These are phyloP conservation scores for Lactarius trivialis DNA, from an alignment of 768 basidiomycete genomes.

Conservation along the genomic window DNA sequence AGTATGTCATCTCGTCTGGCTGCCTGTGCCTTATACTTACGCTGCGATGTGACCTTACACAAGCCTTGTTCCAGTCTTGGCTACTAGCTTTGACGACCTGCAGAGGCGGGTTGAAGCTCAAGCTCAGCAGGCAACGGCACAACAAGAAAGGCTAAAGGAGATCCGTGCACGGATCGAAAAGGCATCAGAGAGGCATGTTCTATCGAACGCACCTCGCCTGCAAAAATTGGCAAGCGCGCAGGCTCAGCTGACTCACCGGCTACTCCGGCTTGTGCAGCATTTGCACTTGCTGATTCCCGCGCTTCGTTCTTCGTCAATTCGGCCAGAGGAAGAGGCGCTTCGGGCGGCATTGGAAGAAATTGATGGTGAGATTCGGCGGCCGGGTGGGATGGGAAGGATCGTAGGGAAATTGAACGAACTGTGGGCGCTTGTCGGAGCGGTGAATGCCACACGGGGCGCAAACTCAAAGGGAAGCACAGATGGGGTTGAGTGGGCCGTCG, in stretches of 20 bases:
- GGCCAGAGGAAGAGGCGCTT: constrained; percentile 74
- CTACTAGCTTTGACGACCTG: constrained; percentile 76
- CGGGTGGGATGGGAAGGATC: constrained; percentile 49
- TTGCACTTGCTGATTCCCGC: constrained; percentile 73
- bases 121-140: constrained; percentile 53
- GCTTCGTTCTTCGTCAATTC: constrained; percentile 65
- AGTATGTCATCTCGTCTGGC: constrained; percentile 39
- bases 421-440: constrained; percentile 76
- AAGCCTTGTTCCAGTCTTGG: constrained; percentile 75
- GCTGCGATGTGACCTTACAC: background rate
- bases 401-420: constrained; percentile 74
- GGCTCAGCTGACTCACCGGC: constrained; percentile 62
- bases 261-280: constrained; percentile 66
- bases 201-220: constrained; percentile 63
- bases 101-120: constrained; percentile 76
- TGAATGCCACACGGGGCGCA: constrained; percentile 52
- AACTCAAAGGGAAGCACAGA: constrained; percentile 38
- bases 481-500: constrained; percentile 71
- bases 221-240: constrained; percentile 56
- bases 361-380: constrained; percentile 58
- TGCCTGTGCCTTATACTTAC: constrained; percentile 5
- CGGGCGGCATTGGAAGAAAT: constrained; percentile 66
- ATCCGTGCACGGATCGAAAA: constrained; percentile 56
- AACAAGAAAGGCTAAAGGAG: constrained; percentile 67
- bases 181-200: constrained; percentile 54